phyloP scores from a whole-genome alignment of 495 filamentous ascomycete genomes.

The Penicillium canescens region DNA sequence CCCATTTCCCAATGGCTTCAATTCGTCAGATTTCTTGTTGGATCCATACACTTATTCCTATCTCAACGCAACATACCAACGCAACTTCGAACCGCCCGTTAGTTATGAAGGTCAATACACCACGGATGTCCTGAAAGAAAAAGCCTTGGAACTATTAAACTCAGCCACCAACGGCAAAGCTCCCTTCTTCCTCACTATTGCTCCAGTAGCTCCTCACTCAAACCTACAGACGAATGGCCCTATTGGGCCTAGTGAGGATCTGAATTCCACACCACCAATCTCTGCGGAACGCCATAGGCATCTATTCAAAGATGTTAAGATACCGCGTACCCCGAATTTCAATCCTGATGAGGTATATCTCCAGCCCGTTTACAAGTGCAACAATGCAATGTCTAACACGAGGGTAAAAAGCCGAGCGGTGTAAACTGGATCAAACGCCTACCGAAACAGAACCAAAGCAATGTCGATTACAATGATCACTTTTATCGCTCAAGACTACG shows the following conservation, averaged over 20 bases:
- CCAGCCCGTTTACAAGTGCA: constrained; percentile 27
- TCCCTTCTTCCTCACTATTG: constrained; percentile 69
- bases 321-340: constrained; percentile 39
- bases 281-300: constrained; percentile 39
- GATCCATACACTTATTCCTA: constrained; percentile 75
- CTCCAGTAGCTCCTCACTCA: constrained; percentile 67
- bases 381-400: constrained; percentile 51
- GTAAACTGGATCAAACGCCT: constrained; percentile 63
- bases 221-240: constrained; percentile 48
- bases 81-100: constrained; percentile 58
- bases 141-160: constrained; percentile 62
- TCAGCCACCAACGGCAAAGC: constrained; percentile 51
- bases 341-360: constrained; percentile 52
- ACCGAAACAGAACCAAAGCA: constrained; percentile 49
- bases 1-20: constrained; percentile 59
- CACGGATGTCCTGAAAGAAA: constrained; percentile 62
- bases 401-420: constrained; percentile 57
- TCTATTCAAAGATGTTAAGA: constrained; percentile 38
- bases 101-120: constrained; percentile 59
- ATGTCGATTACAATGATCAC: constrained; percentile 65
- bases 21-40: constrained; percentile 62
- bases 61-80: constrained; percentile 64
- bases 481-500: constrained; percentile 66
- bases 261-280: constrained; percentile 55
- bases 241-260: constrained; percentile 11